A percentile compares a stretch with the other conserved stretches of the same genome.
phyloP scores from a whole-genome alignment of 2,329 filamentous ascomycete genomes.

The Pseudogymnoascus sp. region DNA sequence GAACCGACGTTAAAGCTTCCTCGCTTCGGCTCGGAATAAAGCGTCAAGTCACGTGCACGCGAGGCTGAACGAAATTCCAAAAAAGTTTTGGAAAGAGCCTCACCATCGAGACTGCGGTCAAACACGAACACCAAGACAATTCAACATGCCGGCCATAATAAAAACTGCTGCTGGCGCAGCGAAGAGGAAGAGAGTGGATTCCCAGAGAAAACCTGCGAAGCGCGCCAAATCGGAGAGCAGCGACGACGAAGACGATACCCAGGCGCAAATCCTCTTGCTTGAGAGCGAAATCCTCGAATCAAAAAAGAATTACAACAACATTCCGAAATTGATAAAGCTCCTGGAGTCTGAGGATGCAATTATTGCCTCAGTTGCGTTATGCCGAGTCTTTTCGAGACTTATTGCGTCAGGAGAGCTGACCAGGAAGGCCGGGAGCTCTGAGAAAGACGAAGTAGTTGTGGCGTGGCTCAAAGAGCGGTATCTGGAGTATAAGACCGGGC shows the following conservation, averaged over 20 bases:
- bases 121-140: constrained; percentile 13
- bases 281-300: constrained; percentile 79
- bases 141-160: constrained; percentile 20
- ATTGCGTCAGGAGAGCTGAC: constrained; percentile 64
- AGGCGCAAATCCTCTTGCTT: constrained; percentile 62
- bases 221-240: constrained; percentile 35
- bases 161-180: constrained; percentile 12
- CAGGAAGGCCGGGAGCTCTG: constrained; percentile 54
- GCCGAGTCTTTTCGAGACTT: constrained; percentile 76
- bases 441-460: constrained; percentile 66
- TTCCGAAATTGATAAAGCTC: constrained; percentile 60
- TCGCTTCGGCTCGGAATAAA: constrained; percentile 7
- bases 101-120: not conserved
- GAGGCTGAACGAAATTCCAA: constrained; percentile 11
- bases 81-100: constrained; percentile 11
- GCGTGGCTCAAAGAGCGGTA: constrained; percentile 72
- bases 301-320: constrained; percentile 86
- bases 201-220: constrained; percentile 37
- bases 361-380: constrained; percentile 70
- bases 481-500: constrained; percentile 56
- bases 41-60: constrained; percentile 8
- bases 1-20: constrained; percentile 17
- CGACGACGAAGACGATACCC: constrained; percentile 41
- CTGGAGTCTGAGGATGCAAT: constrained; percentile 50
- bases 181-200: constrained; percentile 43